Conservation (phyloP, 129 eudicot genomes). For the Smallanthus sonchifolius region DNA sequence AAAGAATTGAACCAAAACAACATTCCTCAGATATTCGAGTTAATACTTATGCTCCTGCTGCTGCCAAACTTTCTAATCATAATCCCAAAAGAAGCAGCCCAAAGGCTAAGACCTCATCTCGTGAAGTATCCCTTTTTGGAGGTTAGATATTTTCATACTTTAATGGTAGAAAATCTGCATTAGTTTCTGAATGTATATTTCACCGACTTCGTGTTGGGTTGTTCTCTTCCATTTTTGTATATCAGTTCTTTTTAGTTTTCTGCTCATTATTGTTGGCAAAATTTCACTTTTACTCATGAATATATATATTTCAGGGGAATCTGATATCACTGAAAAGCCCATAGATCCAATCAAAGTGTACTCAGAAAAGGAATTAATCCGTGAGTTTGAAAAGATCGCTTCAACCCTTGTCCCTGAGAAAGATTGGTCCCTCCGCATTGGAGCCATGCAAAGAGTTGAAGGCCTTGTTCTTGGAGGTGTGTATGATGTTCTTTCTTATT, state of each 20-base stretch:
- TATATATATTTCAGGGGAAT: conserved; percentile 49
- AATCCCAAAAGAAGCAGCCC: conserved; percentile 89
- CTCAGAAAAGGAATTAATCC: conserved; percentile 86
- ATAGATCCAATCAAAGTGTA: conserved; percentile 88
- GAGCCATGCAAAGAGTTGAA: conserved; percentile 96
- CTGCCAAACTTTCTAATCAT: conserved; percentile 41
- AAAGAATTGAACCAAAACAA: conserved; percentile 80
- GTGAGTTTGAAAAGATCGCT: conserved; percentile 90
- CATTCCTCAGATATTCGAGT: conserved; percentile 54
- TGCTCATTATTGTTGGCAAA: background rate
- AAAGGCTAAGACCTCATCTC: conserved; percentile 65
- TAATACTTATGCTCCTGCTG: conserved; percentile 48
- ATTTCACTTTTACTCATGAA: background rate
- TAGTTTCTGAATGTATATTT: background rate
- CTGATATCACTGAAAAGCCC: conserved; percentile 88
- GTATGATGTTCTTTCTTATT: background rate
- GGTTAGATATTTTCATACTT: conserved; percentile 35
- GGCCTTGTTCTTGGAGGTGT: conserved; percentile 97
- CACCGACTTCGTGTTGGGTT: background rate
- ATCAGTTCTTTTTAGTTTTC: background rate
- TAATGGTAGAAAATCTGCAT: background rate
- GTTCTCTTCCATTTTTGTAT: background rate
- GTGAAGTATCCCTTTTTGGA: conserved; percentile 90
- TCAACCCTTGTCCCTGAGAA: conserved; percentile 85
- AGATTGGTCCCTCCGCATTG: conserved; percentile 95